These are phyloP conservation scores for Entamoeba dispar DNA, from an alignment of 208 protist species.

Conservation along the genomic window DNA sequence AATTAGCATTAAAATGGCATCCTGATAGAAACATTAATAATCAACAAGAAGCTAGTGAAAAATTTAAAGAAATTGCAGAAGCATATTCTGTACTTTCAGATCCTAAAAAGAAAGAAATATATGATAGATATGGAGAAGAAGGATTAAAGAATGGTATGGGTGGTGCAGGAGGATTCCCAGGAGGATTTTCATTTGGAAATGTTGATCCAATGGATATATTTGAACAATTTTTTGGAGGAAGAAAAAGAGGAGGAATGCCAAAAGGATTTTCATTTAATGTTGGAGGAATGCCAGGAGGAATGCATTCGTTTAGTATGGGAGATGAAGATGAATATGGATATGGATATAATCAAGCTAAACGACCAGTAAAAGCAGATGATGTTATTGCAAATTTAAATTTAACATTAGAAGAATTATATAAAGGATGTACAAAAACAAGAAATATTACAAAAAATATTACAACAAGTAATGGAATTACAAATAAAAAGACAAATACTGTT, in stretches of 20 bases:
- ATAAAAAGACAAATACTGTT: background rate
- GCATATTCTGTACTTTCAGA: conserved; percentile 87
- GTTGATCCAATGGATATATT: background rate
- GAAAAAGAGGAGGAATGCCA: background rate
- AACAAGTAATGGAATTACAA: background rate
- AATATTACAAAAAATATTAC: background rate
- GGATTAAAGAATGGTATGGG: conserved; percentile 49
- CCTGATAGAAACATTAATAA: conserved; percentile 60
- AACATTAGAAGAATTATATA: background rate
- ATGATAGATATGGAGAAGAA: conserved; percentile 86
- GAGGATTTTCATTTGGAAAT: background rate
- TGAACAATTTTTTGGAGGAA: background rate
- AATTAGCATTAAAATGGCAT: conserved; percentile 60
- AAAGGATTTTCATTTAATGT: background rate
- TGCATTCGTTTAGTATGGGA: background rate
- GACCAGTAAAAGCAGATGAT: background rate
- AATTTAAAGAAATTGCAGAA: conserved; percentile 51
- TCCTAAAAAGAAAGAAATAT: conserved; percentile 70
- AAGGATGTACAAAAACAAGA: background rate
- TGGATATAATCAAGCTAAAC: background rate
- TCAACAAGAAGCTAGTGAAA: background rate
- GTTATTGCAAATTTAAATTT: background rate
- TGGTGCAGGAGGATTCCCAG: conserved; percentile 19
- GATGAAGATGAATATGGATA: background rate
- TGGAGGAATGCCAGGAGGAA: background rate